phyloP scores from a whole-genome alignment of 1,139 yeast genomes.

The Suhomyces ambrosiae region DNA sequence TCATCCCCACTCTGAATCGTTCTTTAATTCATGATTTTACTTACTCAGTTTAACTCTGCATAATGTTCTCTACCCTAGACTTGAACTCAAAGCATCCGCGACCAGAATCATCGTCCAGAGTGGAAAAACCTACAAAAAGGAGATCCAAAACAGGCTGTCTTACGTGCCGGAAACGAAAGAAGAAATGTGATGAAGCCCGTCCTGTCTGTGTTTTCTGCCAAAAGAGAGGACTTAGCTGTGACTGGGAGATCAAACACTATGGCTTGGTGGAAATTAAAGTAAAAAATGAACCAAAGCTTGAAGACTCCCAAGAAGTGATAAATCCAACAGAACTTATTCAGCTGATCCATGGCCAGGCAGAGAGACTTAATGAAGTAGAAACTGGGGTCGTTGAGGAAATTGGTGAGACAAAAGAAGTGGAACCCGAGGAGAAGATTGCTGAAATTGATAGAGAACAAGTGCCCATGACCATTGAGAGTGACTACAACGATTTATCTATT shows the following conservation, averaged over 20 bases:
- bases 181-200: constrained; percentile 44
- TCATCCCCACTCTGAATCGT: not conserved
- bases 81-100: constrained; percentile 7
- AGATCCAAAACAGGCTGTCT: constrained; percentile 43
- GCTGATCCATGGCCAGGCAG: constrained; percentile 9
- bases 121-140: constrained; percentile 9
- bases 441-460: not conserved
- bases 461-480: constrained; percentile 3
- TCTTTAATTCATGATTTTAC: not conserved
- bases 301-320: constrained; percentile 5
- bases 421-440: not conserved
- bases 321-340: constrained; percentile 10
- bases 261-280: constrained; percentile 7
- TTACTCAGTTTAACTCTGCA: not conserved
- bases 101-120: constrained; percentile 1
- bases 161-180: constrained; percentile 43
- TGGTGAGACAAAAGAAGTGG: not conserved
- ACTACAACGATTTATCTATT: not conserved
- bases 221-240: constrained; percentile 31
- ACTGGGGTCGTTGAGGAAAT: not conserved
- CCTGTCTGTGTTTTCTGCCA: constrained; percentile 39
- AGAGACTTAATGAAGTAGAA: constrained; percentile 4
- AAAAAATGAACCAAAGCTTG: constrained; percentile 4
- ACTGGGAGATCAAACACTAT: constrained; percentile 27
- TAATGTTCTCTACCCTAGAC: constrained; percentile 12